These are phyloP conservation scores for Debaryomycetaceae sp. DNA, from an alignment of 1,139 yeast species.

Conservation along the genomic window DNA sequence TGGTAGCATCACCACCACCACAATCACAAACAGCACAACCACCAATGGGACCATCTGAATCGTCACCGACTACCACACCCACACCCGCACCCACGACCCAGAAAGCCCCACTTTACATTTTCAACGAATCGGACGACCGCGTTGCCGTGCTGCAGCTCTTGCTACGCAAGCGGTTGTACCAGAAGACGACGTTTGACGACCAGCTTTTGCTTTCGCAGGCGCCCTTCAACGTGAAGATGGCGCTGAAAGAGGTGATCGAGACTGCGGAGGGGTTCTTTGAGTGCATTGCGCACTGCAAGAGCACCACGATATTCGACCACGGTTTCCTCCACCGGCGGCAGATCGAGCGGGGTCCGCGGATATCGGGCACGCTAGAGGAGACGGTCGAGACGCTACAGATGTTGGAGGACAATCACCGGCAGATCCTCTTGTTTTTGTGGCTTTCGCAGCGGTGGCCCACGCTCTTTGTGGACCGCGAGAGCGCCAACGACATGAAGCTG, in stretches of 20 bases:
- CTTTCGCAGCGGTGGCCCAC: constrained; percentile 79
- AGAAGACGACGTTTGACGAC: constrained; percentile 31
- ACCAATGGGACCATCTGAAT: too few relatives aligned
- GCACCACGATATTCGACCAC: constrained; percentile 35
- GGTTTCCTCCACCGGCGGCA: constrained; percentile 23
- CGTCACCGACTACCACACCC: too few relatives aligned
- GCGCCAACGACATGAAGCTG: constrained; percentile 59
- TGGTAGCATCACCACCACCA: too few relatives aligned
- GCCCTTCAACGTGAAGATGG: constrained; percentile 32
- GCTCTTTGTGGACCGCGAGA: constrained; percentile 62
- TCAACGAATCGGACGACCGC: constrained; percentile 34
- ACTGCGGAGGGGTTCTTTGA: constrained; percentile 23
- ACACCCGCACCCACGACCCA: too few relatives aligned
- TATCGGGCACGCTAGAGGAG: constrained; percentile 10
- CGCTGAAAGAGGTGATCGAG: constrained; percentile 16
- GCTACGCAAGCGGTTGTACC: constrained; percentile 18
- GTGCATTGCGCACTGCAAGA: constrained; percentile 25
- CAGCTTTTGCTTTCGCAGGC: constrained; percentile 50
- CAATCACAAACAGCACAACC: too few relatives aligned
- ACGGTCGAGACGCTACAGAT: constrained; percentile 29
- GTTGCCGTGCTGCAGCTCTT: constrained; percentile 36
- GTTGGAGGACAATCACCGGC: constrained; percentile 62
- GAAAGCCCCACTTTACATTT: constrained; percentile 18
- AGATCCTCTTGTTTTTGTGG: constrained; percentile 71
- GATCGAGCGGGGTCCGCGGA: constrained; percentile 13